These are phyloP conservation scores for Plasmodium gonderi DNA, from an alignment of 169 alveolate genomes.

Conservation along the genomic window DNA sequence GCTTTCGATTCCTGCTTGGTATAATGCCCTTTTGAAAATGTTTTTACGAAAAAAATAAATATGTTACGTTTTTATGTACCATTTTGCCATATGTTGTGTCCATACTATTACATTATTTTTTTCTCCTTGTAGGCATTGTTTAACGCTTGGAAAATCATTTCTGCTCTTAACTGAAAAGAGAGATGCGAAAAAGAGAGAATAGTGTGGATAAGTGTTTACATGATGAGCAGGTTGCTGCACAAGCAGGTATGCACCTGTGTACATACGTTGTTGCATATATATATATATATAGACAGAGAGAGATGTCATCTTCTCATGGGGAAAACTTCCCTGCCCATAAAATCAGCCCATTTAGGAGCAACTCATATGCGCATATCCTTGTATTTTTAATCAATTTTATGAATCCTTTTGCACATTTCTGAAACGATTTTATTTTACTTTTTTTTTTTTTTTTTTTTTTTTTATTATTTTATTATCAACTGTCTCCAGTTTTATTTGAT, in stretches of 20 bases:
- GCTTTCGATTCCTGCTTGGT: not conserved
- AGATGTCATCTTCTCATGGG: not conserved
- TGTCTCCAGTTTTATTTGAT: not conserved
- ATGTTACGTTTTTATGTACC: not conserved
- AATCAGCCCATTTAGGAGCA: no score
- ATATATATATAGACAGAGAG: not conserved
- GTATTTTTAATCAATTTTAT: not conserved
- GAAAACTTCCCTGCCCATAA: no score
- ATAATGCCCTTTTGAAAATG: not conserved
- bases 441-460: not conserved
- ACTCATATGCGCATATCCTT: not conserved
- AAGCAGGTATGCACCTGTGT: not conserved
- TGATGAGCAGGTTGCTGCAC: not conserved
- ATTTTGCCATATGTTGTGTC: not conserved
- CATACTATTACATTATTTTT: slow-evolving; percentile 13
- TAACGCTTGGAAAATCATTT: slow-evolving; percentile 71
- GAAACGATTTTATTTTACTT: not conserved
- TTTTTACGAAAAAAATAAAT: slow-evolving; percentile 1
- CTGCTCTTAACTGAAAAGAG: slow-evolving; percentile 70
- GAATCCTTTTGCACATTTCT: not conserved
- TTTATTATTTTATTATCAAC: not conserved
- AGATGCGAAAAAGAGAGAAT: not conserved
- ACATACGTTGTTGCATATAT: not conserved
- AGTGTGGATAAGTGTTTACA: not conserved
- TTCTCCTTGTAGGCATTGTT: slow-evolving; percentile 70